Evolutionary conservation across 306 rosid genomes (phyloP).

Genomic region (Oemleria cerasiformis): DNA sequence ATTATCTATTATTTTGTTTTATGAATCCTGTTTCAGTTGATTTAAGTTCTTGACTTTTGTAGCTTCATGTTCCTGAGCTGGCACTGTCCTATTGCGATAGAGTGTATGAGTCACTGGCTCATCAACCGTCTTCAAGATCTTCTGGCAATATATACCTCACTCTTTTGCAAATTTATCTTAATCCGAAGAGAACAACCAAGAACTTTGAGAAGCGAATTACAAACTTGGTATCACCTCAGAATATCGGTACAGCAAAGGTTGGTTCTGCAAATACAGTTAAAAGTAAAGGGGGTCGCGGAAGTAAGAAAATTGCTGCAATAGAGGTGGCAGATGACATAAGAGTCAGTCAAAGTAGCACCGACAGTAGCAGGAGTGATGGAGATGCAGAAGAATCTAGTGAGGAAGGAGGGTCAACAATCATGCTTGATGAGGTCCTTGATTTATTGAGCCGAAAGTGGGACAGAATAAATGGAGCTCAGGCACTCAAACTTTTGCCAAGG

Average conservation of each 20-base stretch:
- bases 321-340: slow-evolving; percentile 88
- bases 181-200: slow-evolving; percentile 73
- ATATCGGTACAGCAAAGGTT: slow-evolving; percentile 46
- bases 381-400: slow-evolving; percentile 71
- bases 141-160: slow-evolving; percentile 80
- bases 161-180: slow-evolving; percentile 86
- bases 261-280: slow-evolving; percentile 45
- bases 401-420: slow-evolving; percentile 61
- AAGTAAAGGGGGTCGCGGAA: slow-evolving; percentile 62
- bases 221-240: slow-evolving; percentile 58
- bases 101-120: slow-evolving; percentile 54
- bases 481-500: slow-evolving; percentile 86
- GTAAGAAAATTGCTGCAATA: slow-evolving; percentile 83
- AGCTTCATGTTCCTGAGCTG: slow-evolving; percentile 85
- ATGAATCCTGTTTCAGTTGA: slow-evolving; percentile 20
- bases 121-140: slow-evolving; percentile 60
- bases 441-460: slow-evolving; percentile 90
- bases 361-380: slow-evolving; percentile 85
- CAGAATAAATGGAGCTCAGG: slow-evolving; percentile 95
- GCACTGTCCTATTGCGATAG: slow-evolving; percentile 93
- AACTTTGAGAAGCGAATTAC: slow-evolving; percentile 77
- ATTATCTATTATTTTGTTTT: slow-evolving; percentile 19
- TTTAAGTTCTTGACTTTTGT: slow-evolving; percentile 30
- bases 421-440: slow-evolving; percentile 91
- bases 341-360: slow-evolving; percentile 66